Evolutionary conservation across 164 flowering plant genomes (phyloP).

Genomic region (Vitis labrusca): DNA sequence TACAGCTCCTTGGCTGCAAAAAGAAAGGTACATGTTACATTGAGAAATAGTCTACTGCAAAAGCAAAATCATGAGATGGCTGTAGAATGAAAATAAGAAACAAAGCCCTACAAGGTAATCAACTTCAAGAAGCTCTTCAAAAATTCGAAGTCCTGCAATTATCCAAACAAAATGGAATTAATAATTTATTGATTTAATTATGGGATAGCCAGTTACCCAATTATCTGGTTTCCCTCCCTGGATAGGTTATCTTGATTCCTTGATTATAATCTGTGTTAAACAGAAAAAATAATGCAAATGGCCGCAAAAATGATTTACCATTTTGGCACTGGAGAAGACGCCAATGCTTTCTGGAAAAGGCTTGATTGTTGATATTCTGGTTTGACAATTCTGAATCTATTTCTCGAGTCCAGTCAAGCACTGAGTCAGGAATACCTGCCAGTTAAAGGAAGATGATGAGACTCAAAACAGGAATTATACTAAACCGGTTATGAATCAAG

Average conservation of each 20-base stretch:
- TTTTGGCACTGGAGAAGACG: constrained; percentile 98
- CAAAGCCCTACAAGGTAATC: constrained; percentile 83
- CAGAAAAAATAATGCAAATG: neutral
- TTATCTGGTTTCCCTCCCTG: neutral
- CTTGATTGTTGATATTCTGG: constrained; percentile 67
- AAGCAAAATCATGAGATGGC: neutral
- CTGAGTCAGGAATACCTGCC: constrained; percentile 93
- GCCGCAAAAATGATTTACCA: constrained; percentile 36
- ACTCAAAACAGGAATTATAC: constrained; percentile 1
- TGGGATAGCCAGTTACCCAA: neutral
- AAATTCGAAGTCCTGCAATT: constrained; percentile 90
- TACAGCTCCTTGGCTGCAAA: constrained; percentile 96
- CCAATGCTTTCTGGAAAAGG: constrained; percentile 92
- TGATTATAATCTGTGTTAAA: constrained; percentile 2
- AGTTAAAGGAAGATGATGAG: constrained; percentile 10
- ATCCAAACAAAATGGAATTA: constrained; percentile 2
- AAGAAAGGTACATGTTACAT: constrained; percentile 5
- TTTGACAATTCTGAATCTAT: constrained; percentile 68
- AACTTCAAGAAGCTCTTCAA: constrained; percentile 97
- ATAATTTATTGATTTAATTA: neutral
- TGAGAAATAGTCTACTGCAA: neutral
- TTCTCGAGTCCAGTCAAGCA: constrained; percentile 89
- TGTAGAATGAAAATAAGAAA: constrained; percentile 1
- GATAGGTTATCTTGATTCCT: neutral
- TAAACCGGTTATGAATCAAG: neutral